Percentiles rank a stretch among this genome's conserved stretches.
These are phyloP conservation scores for Pythium brachiatum DNA, from an alignment of 352 stramenopile genomes.

Conservation along the genomic window DNA sequence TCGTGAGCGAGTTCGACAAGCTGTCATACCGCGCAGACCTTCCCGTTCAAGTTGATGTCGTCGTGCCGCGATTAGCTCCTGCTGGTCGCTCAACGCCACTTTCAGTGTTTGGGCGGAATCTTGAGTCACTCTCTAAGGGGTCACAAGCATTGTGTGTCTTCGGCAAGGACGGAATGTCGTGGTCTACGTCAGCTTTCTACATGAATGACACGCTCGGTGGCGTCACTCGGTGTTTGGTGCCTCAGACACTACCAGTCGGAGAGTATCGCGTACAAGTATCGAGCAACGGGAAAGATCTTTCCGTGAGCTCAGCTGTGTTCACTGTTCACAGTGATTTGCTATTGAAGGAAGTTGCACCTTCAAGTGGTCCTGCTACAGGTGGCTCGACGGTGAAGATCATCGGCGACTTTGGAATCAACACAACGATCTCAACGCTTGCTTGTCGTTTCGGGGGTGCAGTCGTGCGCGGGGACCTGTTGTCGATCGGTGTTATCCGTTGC, in stretches of 20 bases:
- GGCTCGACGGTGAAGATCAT: constrained; percentile 2
- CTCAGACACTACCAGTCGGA: constrained; percentile 8
- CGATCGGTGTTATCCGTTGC: constrained; percentile 1
- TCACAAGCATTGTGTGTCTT: constrained; percentile 11
- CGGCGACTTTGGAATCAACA: constrained; percentile 5
- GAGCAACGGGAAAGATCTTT: constrained; percentile 17
- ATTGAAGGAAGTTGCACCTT: constrained; percentile 1
- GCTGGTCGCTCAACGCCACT: not conserved
- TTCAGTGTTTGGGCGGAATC: constrained; percentile 12
- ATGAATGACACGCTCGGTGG: not conserved
- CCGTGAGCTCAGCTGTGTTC: not conserved
- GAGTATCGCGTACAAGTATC: constrained; percentile 8
- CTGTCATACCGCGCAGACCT: not conserved
- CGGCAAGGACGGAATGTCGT: not conserved
- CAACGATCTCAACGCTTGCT: not conserved
- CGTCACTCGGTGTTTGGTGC: constrained; percentile 12
- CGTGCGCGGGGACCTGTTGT: constrained; percentile 6
- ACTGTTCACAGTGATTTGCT: constrained; percentile 5
- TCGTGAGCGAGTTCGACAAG: not conserved
- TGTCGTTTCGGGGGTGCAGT: constrained; percentile 13
- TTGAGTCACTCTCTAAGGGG: constrained; percentile 6
- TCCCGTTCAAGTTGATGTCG: not conserved
- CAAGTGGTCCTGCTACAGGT: constrained; percentile 9
- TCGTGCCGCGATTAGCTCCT: constrained; percentile 4
- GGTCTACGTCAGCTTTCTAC: not conserved